Base-by-base conservation (phyloP, 2,329 filamentous ascomycete species). In the Neoascochyta sp. region DNA sequence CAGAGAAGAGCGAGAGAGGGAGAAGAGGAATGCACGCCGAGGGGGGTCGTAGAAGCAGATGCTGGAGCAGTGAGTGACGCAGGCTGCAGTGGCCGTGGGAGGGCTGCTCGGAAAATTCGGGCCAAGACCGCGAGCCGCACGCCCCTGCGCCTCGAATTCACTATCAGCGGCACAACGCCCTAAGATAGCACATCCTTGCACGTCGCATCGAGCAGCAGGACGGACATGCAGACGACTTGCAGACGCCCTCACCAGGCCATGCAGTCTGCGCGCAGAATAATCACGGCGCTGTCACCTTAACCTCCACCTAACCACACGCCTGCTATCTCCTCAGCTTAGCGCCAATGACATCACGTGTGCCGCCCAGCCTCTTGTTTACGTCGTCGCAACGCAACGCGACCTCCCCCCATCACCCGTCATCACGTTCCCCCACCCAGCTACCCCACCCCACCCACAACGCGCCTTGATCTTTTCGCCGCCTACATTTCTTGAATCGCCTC, bases 401-500 rank as follows among this genome's bases (percentile, higher is more conserved):
- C 30, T 36, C 39, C 44, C 45, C 42, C 31, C 42, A 45, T 43
- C 41, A 50, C 41, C 46, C 50, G 48, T 39, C 42, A 41, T 38
- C 43, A n/a, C n/a, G n/a, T n/a, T n/a, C n/a, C n/a, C n/a, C n/a
- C n/a, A n/a, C n/a, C 39, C 35, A 32, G 25, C 25, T 21, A 30
- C 28, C 32, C 34, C 27, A 32, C 33, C n/a, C n/a, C 27, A 19
- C 22, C 36, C 43, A 32, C 41, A 36, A 40, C 45, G 24, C 44
- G 34, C 34, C 30, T 29, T 44, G 23, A 31, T 41, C 27, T 13
- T 16, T 43, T 51, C 17, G 6, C 34, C 35, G 29, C 34, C 35
- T 34, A 39, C 30, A 45, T 41, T 37, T 32, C 39, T 34, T 27
- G 48, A 47, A 63, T 75, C 73, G 73, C 74, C 64, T 65, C 53